Base-by-base conservation (phyloP, 2,329 filamentous ascomycete genomes). In the Colletotrichum viniferum region DNA sequence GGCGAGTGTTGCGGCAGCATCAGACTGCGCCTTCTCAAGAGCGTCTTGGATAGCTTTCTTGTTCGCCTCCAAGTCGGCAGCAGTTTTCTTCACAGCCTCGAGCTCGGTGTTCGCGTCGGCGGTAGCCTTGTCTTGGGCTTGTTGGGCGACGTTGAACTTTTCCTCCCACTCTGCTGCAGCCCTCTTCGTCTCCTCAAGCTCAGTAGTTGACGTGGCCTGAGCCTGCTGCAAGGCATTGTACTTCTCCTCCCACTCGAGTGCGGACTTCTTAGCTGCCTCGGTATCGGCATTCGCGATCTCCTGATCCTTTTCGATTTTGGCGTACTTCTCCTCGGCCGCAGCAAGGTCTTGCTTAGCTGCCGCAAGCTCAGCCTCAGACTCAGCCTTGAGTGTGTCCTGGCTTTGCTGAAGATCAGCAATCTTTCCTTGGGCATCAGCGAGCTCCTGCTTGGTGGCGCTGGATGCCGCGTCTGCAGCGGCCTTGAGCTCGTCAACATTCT, bases 51-150 rank as follows among this genome's bases (percentile, higher is more conserved):
- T 69, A 4, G 80, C 78, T 61, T 79, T 77, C 30, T 81, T 79
- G 77, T 83, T 84, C 71, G 81, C 80, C 72, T 82, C 71, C 13
- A 80, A 79, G n/a, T 82, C 82, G 30, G 81, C 81, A 36, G 82
- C 74, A 64, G 62, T 82, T 81, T 58, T 80, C 80, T 24, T 83
- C 14, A 78, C 77, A 13, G 63, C 63, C 14, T 78, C 79, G 16
- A 78, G 62, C 26, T 78, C 70, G n/a, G 71, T 32, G 26, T 79
- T 78, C 34, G 79, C 79, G 55, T 80, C 78, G 77, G 84, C 81
- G 69, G 77, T 74, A 55, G 84, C 80, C 30, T 81, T 78, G 30
- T 77, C 76, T 26, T 69, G 68, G 26, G 70, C 38, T 34, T 73
- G n/a, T 68, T 81, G 76, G 4, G 81, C 65, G 6, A 80, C 78